Evolutionary conservation across 495 filamentous ascomycete genomes (phyloP), one percentile per base, ranked within the genome.

Genomic region (Aspergillus cavernicola): DNA sequence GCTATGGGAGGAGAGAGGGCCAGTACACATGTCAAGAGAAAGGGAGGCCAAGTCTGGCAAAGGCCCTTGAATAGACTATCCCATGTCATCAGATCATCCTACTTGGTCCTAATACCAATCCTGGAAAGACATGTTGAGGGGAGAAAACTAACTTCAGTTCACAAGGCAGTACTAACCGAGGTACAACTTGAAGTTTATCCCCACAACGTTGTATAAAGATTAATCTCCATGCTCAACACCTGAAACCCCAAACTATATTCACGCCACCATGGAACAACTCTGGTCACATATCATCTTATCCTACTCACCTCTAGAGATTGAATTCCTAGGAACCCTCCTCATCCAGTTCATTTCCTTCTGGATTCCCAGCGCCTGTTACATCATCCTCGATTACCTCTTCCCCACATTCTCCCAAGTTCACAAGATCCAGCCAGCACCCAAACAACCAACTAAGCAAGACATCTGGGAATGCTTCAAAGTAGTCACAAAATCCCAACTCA

Each of bases 381-480:
- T 68, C 46, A 42, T 59, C 3, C 61, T 78, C 45, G 70, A 75
- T 53, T 36, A 44, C 13, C 20, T 65, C 38, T 57, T 66, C 33
- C 75, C 76, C 1, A 29, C 29, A 20, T 78, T 77, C 59, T 72
- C 75, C 1, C 60, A 59, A 4, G 56, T 62, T 2, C 74, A 80
- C 59, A 80, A 80, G 52, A 64, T 79, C 48, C 77, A 80, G 38
- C 66, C 66, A 8, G 51, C 64, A 0, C 67, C 65, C 8, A 66
- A 67, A 13, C 71, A 73, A 50, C 75, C 76, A 6, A 72, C 73
- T 6, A 11, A 48, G 5, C 37, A 61, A 12, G 66, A 78, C 53
- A 69, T 74, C 45, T 18, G 32, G 9, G 64, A 74, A 51, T 77
- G 74, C 61, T 15, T 61, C 31, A 26, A 35, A 26, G 53, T 75